Evolutionary conservation across 371 early-diverging fungal species (phyloP).

Genomic region (Ordospora colligata): DNA sequence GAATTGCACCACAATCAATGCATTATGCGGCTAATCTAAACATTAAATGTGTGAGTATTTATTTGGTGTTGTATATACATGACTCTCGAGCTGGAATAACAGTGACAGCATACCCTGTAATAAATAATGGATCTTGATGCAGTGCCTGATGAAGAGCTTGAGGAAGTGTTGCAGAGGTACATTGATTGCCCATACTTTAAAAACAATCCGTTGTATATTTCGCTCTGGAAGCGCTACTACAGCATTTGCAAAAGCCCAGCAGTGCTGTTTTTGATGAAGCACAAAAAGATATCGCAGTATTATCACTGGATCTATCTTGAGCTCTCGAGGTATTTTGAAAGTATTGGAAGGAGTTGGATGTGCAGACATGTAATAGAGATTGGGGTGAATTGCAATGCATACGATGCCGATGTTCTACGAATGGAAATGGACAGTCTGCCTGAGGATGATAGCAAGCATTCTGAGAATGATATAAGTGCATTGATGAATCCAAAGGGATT

Average conservation of each 20-base stretch:
- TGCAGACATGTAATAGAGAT: slow-evolving; percentile 14
- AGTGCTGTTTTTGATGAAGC: slow-evolving; percentile 57
- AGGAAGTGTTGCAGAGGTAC: slow-evolving; percentile 30
- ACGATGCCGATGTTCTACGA: background rate
- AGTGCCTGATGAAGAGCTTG: slow-evolving; percentile 37
- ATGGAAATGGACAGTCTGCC: slow-evolving; percentile 12
- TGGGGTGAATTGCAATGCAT: slow-evolving; percentile 39
- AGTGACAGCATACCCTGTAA: background rate
- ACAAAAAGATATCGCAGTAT: slow-evolving; percentile 34
- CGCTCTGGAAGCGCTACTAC: slow-evolving; percentile 48
- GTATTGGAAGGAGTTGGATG: slow-evolving; percentile 3
- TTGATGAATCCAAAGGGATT: slow-evolving; percentile 31
- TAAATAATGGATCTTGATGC: background rate
- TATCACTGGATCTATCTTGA: slow-evolving; percentile 57
- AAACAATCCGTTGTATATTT: slow-evolving; percentile 58
- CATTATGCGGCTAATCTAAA: too few relatives aligned
- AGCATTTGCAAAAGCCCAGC: slow-evolving; percentile 14
- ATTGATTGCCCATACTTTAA: slow-evolving; percentile 53
- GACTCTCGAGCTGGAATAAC: background rate
- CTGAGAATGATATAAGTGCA: background rate
- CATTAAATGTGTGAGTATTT: background rate
- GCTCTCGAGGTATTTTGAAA: slow-evolving; percentile 28
- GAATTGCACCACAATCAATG: too few relatives aligned
- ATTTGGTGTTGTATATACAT: background rate
- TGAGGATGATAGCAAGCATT: background rate